Conservation (phyloP, 2,329 filamentous ascomycete species). For the Neodidymelliopsis sp. region DNA sequence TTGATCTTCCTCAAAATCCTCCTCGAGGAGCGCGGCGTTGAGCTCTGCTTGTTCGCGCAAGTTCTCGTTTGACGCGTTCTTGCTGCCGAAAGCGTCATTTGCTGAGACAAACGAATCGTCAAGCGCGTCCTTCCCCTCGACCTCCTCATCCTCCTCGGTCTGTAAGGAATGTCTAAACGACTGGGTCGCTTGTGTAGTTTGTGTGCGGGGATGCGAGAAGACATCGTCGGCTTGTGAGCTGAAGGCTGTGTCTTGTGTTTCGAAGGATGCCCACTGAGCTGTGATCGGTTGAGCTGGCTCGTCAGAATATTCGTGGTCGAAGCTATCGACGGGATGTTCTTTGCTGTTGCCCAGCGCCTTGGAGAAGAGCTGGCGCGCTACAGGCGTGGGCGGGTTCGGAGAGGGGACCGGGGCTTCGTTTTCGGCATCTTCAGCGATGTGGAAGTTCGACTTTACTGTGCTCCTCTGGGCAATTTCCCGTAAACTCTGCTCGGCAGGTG, state of each 20-base stretch:
- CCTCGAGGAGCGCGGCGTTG: conserved; percentile 44
- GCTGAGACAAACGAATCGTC: conserved; percentile 59
- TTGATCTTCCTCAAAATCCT: conserved; percentile 32
- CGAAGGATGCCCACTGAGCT: conserved; percentile 43
- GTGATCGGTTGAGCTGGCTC: conserved; percentile 20
- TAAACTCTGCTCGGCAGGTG: conserved; percentile 59
- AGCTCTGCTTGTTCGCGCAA: conserved; percentile 28
- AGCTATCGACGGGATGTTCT: conserved; percentile 34
- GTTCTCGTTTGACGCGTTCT: conserved; percentile 39
- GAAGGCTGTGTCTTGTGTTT: conserved; percentile 41
- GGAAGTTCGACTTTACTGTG: conserved; percentile 66
- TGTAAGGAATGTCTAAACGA: conserved; percentile 38
- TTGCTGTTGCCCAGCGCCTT: conserved; percentile 38
- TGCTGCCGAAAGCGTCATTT: conserved; percentile 51
- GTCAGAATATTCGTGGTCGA: conserved; percentile 23
- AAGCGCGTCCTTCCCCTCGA: conserved; percentile 35
- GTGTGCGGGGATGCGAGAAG: conserved; percentile 42
- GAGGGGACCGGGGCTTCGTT: conserved; percentile 36
- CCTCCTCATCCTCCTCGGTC: conserved; percentile 23
- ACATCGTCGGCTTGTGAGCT: conserved; percentile 38
- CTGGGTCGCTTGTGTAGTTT: conserved; percentile 45
- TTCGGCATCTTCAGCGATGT: conserved; percentile 64
- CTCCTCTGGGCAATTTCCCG: conserved; percentile 59
- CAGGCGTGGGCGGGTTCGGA: conserved; percentile 35
- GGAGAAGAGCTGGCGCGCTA: conserved; percentile 39